Percentiles rank a stretch among this genome's conserved stretches.
These are phyloP conservation scores for Gilbertella persicaria DNA, from an alignment of 371 early-diverging fungal species.

Conservation along the genomic window DNA sequence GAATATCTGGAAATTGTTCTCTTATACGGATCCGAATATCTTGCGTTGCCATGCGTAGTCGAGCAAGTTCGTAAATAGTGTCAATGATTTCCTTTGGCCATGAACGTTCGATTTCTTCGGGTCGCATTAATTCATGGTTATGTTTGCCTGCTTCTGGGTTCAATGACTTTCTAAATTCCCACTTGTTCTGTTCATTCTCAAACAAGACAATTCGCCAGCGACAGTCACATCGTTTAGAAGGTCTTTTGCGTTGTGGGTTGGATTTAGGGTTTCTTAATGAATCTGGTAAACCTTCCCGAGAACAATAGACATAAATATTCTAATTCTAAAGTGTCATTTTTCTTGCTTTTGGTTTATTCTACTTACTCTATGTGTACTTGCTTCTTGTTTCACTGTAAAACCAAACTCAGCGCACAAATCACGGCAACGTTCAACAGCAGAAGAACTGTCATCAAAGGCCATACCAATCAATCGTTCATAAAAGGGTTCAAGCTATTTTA, in stretches of 20 bases:
- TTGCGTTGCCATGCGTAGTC: constrained; percentile 52
- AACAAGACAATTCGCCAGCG: constrained; percentile 64
- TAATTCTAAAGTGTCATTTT: constrained; percentile 20
- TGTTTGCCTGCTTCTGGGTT: constrained; percentile 62
- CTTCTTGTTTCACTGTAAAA: constrained; percentile 60
- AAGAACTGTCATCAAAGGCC: constrained; percentile 20
- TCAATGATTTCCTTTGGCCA: constrained; percentile 63
- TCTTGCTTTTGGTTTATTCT: not conserved
- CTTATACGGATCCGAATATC: constrained; percentile 57
- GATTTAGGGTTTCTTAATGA: constrained; percentile 59
- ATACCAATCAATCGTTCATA: constrained; percentile 43
- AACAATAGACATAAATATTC: constrained; percentile 68
- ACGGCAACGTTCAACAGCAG: constrained; percentile 49
- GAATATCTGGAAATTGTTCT: constrained; percentile 53
- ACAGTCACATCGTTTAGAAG: constrained; percentile 65
- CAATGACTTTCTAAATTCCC: constrained; percentile 62
- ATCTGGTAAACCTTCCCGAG: constrained; percentile 66
- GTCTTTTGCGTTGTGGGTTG: constrained; percentile 58
- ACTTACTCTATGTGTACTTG: constrained; percentile 55
- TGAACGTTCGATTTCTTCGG: constrained; percentile 57
- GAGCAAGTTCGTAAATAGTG: constrained; percentile 50
- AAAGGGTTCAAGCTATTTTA: constrained; percentile 46
- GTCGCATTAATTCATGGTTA: constrained; percentile 59
- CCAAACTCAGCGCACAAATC: constrained; percentile 53
- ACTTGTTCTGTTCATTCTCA: constrained; percentile 47